Evolutionary conservation across 176 grass and related monocot species (phyloP).

Genomic region (Triticum monococcum): DNA sequence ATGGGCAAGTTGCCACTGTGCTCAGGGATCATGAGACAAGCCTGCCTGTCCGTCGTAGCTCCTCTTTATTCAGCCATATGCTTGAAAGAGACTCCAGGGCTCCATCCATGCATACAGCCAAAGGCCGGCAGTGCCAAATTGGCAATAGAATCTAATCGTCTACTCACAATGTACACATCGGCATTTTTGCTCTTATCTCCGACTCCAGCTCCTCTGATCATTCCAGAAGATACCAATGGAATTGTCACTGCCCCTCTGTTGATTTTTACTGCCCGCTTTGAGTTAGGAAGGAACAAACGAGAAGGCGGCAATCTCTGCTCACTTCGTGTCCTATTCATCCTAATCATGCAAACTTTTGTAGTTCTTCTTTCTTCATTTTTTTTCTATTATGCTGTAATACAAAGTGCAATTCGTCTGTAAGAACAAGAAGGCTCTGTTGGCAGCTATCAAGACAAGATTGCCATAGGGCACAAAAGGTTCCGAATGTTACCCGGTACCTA

Average conservation of each 20-base stretch:
- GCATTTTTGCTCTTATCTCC: neutral
- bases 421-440: neutral
- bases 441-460: neutral
- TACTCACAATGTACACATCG: neutral
- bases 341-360: constrained; percentile 6
- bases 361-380: neutral
- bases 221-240: neutral
- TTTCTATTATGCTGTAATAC: neutral
- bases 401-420: constrained; percentile 16
- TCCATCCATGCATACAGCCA: neutral
- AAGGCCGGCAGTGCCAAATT: constrained; percentile 16
- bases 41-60: neutral
- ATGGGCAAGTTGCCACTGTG: constrained; percentile 24
- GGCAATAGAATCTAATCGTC: constrained; percentile 4
- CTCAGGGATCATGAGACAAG: constrained; percentile 17
- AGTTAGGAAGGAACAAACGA: neutral
- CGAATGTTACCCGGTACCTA: neutral
- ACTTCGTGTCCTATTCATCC: neutral
- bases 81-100: neutral
- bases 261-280: too few species aligned
- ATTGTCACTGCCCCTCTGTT: neutral
- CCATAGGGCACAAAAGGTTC: neutral
- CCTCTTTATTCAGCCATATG: constrained; percentile 1
- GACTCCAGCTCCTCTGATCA: neutral
- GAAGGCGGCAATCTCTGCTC: neutral